Evolutionary conservation across 2,329 filamentous ascomycete genomes (phyloP).

Genomic region (Calonectria naviculata): DNA sequence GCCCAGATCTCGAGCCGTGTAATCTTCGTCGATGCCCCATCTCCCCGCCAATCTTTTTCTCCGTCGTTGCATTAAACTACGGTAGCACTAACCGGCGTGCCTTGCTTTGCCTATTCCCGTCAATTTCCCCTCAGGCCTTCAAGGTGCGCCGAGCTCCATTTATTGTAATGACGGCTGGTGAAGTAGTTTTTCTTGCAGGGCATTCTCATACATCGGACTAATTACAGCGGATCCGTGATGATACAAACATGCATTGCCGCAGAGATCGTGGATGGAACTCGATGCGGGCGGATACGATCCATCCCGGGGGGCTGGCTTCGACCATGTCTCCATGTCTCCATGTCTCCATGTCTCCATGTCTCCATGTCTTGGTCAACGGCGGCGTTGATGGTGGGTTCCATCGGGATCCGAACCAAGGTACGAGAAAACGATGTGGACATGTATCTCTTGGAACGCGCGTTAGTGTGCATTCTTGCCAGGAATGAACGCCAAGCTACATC

Average conservation of each 20-base stretch:
- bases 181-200: neutral
- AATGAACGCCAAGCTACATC: neutral
- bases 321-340: neutral
- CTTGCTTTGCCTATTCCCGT: neutral
- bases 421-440: neutral
- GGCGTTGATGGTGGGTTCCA: neutral
- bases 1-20: neutral
- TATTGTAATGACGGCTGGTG: neutral
- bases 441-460: neutral
- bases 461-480: neutral
- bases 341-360: neutral
- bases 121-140: neutral
- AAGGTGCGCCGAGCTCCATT: neutral
- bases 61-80: constrained; percentile 3
- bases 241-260: neutral
- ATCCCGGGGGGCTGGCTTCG: neutral
- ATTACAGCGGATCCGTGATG: neutral
- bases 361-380: neutral
- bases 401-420: neutral
- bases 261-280: neutral
- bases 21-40: constrained; percentile 11
- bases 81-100: neutral
- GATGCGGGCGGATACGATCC: neutral
- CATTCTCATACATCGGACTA: neutral
- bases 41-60: neutral